Evolutionary conservation across 345 rosid genomes (phyloP), one percentile per base, ranked within the genome.

Genomic region (Dipteronia dyeriana): DNA sequence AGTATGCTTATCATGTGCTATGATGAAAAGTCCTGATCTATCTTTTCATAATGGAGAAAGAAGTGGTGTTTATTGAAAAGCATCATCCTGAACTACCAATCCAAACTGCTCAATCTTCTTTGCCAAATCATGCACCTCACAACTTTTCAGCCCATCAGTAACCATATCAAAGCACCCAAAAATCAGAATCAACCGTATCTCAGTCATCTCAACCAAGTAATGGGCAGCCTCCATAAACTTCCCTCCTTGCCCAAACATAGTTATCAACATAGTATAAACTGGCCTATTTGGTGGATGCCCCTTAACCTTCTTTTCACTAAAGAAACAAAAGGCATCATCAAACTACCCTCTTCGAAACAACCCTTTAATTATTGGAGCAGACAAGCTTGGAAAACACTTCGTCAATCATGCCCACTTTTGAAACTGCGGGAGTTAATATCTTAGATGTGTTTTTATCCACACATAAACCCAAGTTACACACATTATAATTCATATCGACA

Each of bases 271-370:
- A 0, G 97, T 91, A 76, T 90, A 95, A 41, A 93, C 97, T 0
- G 97, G 97, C 78, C 98, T 87, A 66, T 94, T 94, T 2, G 98
- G 98, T 9, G 92, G 92, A 71, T 94, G 93, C 51, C 97, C 97
- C 83, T 87, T 96, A 57, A 85, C 86, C 75, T 92, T 92, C 96
- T 93, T 92, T 38, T 95, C 98, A 59, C 93, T 83, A 11, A 95
- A 94, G 79, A 94, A 92, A 82, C 97, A 87, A 78, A 92, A 88
- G 0, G 93, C 98, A 79, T 95, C 97, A 83, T 92, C 93, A 77
- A 94, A 96, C 83, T 86, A 89, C 66, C 97, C 95, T 75, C 74
- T 86, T 84, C 86, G 89, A 38, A 82, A 94, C 91, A 96, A 81
- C 13, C 90, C 97, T 63, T 92, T 94, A 39, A 94, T 88, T 61